Base-by-base conservation (phyloP, 1,139 yeast species). In the Yamadazyma atmosphaerica region DNA sequence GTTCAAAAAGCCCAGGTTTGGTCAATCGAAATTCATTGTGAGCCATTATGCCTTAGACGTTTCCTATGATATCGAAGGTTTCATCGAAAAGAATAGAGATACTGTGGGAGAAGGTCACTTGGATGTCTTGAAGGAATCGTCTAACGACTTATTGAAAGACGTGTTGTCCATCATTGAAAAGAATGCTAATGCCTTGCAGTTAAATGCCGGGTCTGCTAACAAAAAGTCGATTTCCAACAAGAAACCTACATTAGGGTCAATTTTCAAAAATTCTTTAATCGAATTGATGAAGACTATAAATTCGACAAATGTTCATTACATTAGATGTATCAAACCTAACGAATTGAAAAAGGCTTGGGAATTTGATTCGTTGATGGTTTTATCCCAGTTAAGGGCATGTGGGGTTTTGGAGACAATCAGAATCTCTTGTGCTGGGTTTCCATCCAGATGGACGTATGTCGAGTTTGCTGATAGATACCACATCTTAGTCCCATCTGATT, bases 361-460 rank as follows among this genome's bases (percentile, higher is more conserved):
- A 58, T 92, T 92, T 65, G 96, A 89, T 56, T 89, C 96, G 23
- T 76, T 90, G 38, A 89, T 92, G 97, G 98, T 92, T 33, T 73
- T 92, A 47, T 84, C 95, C 6, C 98, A 92, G 63, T 75, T 92
- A 49, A 81, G 98, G 57, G 98, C 98, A 12, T 92, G 98, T 74
- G 98, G 98, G 81, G 98, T 92, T 36, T 73, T 92, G 51, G 98
- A 94, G 63, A 92, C 98, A 1, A 92, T 92, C 56, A 75, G 96
- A 54, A 92, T 92, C 38, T 90, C 98, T 8, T 90, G 97, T 66
- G 98, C 96, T 36, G 98, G 98, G 27, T 92, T 89, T 75, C 98
- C 98, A 23, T 85, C 97, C 0, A 77, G 98, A 58, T 89, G 97
- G 94, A 79, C 96, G 1, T 92, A 88, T 58, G 90, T 84, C 39